Evolutionary conservation across 2,329 filamentous ascomycete species (phyloP).

Genomic region (Monosporascus ibericus): DNA sequence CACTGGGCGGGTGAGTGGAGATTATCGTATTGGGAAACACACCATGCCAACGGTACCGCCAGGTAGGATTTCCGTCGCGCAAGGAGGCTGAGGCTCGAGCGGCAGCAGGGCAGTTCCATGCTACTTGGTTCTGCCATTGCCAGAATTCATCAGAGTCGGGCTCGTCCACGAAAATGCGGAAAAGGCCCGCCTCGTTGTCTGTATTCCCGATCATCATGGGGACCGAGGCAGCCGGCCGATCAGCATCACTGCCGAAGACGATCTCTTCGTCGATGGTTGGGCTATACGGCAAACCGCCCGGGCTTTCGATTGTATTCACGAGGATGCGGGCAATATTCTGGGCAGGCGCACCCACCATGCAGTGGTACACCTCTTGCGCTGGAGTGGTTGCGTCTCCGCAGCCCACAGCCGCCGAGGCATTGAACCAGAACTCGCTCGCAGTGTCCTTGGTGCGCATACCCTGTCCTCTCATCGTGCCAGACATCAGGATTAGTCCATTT

Average conservation of each 20-base stretch:
- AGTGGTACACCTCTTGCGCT: neutral
- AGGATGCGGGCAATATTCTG: neutral
- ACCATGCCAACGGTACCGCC: constrained; percentile 3
- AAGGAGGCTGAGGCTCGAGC: neutral
- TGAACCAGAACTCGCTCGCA: neutral
- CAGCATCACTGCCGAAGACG: constrained; percentile 1
- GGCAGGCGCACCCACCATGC: neutral
- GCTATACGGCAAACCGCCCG: neutral
- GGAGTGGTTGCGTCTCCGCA: neutral
- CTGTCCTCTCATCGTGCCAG: too few species aligned
- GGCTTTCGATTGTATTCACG: neutral
- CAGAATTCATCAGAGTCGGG: neutral
- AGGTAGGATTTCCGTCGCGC: neutral
- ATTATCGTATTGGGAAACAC: neutral
- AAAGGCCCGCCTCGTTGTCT: constrained; percentile 1
- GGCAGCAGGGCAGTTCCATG: neutral
- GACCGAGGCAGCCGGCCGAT: neutral
- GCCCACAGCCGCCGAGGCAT: neutral
- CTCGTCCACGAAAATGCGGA: neutral
- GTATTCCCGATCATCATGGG: constrained; percentile 1
- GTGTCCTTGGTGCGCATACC: too few species aligned
- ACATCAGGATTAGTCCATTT: neutral
- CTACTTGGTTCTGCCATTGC: neutral
- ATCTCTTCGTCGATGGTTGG: constrained; percentile 1
- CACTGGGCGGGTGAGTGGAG: neutral